Evolutionary conservation across 345 rosid species (phyloP).

Genomic region (Eucalyptus regnans): DNA sequence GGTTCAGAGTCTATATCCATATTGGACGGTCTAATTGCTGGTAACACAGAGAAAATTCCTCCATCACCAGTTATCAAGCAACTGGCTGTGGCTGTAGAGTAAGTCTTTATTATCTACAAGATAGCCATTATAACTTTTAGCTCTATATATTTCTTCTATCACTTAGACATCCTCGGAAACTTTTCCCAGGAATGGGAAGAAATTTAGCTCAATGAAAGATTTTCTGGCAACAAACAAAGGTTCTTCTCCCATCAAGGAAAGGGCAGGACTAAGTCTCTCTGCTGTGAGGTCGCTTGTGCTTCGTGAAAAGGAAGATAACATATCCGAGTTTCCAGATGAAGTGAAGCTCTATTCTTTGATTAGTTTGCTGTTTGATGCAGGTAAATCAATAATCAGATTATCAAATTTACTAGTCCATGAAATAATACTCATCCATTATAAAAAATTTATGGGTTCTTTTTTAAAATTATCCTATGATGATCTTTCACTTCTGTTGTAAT

Average conservation of each 20-base stretch:
- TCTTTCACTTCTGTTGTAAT: constrained; percentile 52
- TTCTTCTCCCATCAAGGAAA: constrained; percentile 82
- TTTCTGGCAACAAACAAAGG: constrained; percentile 49
- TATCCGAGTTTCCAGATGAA: constrained; percentile 50
- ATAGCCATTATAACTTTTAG: neutral
- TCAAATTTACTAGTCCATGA: neutral
- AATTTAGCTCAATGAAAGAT: constrained; percentile 68
- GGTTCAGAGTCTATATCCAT: constrained; percentile 34
- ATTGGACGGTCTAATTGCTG: constrained; percentile 43
- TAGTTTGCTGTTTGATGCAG: constrained; percentile 46
- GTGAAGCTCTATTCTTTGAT: constrained; percentile 51
- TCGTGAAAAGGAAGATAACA: constrained; percentile 85
- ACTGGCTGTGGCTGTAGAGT: constrained; percentile 74
- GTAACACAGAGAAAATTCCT: constrained; percentile 54
- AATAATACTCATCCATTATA: neutral
- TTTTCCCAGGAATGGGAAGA: constrained; percentile 56
- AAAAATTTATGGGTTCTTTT: neutral
- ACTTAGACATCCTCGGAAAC: neutral
- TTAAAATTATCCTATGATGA: constrained; percentile 28
- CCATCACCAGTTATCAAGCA: constrained; percentile 60
- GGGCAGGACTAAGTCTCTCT: constrained; percentile 73
- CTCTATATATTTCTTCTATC: neutral
- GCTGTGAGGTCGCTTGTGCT: constrained; percentile 83
- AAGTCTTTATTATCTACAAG: constrained; percentile 18
- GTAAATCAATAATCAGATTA: constrained; percentile 24